These are phyloP conservation scores for Podaxis rugospora DNA, from an alignment of 768 basidiomycete species.

Conservation along the genomic window DNA sequence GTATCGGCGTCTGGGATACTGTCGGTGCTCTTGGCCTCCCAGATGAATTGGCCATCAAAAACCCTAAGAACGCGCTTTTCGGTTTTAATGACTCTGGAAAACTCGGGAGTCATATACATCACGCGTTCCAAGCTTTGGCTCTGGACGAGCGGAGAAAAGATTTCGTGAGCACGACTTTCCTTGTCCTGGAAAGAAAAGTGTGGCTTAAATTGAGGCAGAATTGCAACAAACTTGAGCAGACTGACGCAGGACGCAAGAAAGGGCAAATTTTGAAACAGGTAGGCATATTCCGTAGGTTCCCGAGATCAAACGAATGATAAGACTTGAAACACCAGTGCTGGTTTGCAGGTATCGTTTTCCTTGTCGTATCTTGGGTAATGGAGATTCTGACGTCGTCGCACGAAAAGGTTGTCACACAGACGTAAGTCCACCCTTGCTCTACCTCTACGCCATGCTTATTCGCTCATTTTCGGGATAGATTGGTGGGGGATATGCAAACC, in stretches of 20 bases:
- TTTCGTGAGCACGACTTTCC: constrained; percentile 45
- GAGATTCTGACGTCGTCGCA: constrained; percentile 8
- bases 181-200: background rate
- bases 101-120: constrained; percentile 59
- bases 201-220: constrained; percentile 29
- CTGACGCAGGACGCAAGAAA: constrained; percentile 43
- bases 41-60: constrained; percentile 50
- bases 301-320: background rate
- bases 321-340: constrained; percentile 47
- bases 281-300: constrained; percentile 9
- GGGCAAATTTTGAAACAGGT: constrained; percentile 63
- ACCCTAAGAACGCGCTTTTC: constrained; percentile 46
- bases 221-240: constrained; percentile 62
- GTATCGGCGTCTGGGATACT: constrained; percentile 74
- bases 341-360: constrained; percentile 52
- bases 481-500: constrained; percentile 64
- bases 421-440: constrained; percentile 23
- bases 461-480: constrained; percentile 33
- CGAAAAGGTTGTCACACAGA: constrained; percentile 35
- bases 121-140: constrained; percentile 68
- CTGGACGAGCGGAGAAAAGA: constrained; percentile 63
- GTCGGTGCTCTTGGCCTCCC: constrained; percentile 73
- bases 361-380: background rate
- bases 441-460: background rate
- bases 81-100: constrained; percentile 54